phyloP scores from a whole-genome alignment of 768 basidiomycete genomes.

The Strobilomyces echinocephalus region DNA sequence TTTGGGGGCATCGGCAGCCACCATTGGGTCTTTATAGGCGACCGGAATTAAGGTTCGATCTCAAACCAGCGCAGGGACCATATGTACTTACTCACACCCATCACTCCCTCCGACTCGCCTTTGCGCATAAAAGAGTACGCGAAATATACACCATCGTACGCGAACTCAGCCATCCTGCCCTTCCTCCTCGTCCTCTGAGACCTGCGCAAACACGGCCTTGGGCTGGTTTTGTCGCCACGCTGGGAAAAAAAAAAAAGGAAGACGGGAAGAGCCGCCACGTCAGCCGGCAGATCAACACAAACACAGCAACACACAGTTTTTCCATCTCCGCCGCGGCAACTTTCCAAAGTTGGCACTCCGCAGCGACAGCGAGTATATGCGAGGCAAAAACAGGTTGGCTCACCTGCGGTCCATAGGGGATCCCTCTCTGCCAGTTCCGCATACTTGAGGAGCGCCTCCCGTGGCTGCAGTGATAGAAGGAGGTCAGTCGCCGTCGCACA shows the following conservation, averaged over 20 bases:
- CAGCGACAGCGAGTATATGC: conserved; percentile 13
- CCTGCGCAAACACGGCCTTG: conserved; percentile 74
- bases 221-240: conserved; percentile 88
- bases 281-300: conserved; percentile 39
- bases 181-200: conserved; percentile 52
- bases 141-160: conserved; percentile 1
- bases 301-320: conserved; percentile 30
- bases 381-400: conserved; percentile 30
- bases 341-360: conserved; percentile 27
- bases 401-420: conserved; percentile 82
- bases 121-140: conserved; percentile 5
- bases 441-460: conserved; percentile 94
- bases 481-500: conserved; percentile 21
- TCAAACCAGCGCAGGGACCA: conserved; percentile 70
- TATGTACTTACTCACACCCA: conserved; percentile 34
- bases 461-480: conserved; percentile 57
- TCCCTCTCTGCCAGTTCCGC: conserved; percentile 72
- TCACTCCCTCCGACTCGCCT: conserved; percentile 17
- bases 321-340: conserved; percentile 30
- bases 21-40: conserved; percentile 80
- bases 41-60: conserved; percentile 81
- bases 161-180: conserved; percentile 39
- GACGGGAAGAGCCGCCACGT: conserved; percentile 49
- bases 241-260: conserved; percentile 52
- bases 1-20: conserved; percentile 59